Percentiles rank a stretch among this genome's conserved stretches.
Evolutionary conservation across 805 yeast species (phyloP).

Genomic region (Schwanniomyces occidentalis): DNA sequence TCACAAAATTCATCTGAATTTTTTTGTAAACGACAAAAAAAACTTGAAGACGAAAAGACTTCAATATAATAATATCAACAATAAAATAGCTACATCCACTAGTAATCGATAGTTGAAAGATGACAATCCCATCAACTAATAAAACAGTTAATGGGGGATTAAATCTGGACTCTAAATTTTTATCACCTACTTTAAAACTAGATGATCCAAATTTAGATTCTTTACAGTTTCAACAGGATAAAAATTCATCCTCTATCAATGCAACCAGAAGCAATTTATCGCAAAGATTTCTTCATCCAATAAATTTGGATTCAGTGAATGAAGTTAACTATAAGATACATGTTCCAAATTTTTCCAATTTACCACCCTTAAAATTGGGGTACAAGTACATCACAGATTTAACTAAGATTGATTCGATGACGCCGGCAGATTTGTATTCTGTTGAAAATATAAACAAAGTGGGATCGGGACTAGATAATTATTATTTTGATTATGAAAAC

Average conservation of each 20-base stretch:
- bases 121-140: conserved; percentile 5
- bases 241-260: conserved; percentile 16
- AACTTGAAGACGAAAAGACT: no score
- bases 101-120: neutral
- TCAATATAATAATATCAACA: no score
- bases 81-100: neutral
- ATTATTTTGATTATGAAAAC: conserved; percentile 49
- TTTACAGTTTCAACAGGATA: conserved; percentile 32
- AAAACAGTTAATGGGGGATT: conserved; percentile 6
- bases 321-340: conserved; percentile 45
- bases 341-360: conserved; percentile 50
- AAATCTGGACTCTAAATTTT: conserved; percentile 20
- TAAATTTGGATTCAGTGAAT: conserved; percentile 32
- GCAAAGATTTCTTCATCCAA: conserved; percentile 35
- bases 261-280: conserved; percentile 23
- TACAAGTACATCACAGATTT: conserved; percentile 61
- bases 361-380: conserved; percentile 59
- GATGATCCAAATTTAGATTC: conserved; percentile 25
- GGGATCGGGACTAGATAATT: conserved; percentile 57
- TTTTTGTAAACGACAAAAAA: no score
- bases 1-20: no score
- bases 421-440: conserved; percentile 55
- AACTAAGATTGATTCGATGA: conserved; percentile 58
- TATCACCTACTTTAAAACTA: conserved; percentile 33
- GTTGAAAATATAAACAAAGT: conserved; percentile 54